Percentiles rank a stretch among this genome's conserved stretches.
phyloP scores from a whole-genome alignment of 1,284 basidiomycete species.

The Ceratobasidium sp. region DNA sequence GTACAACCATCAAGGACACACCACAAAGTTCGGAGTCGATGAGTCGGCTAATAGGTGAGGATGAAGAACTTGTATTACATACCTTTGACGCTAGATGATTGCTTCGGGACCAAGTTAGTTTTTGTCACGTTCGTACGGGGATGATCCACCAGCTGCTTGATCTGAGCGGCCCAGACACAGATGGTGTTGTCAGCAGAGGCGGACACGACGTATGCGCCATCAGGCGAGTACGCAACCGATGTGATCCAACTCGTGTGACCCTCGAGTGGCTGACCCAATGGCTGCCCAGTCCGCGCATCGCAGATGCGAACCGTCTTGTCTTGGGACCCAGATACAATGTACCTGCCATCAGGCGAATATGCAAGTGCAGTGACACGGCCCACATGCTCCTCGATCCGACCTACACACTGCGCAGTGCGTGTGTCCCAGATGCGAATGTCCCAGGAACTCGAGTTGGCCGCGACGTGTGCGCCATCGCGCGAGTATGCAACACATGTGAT shows the following conservation, averaged over 20 bases:
- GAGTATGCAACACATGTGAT: not conserved
- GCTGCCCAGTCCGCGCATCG: conserved; percentile 25
- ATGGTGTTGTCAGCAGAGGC: conserved; percentile 17
- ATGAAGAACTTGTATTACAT: too few relatives aligned
- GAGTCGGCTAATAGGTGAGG: too few relatives aligned
- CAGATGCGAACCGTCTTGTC: conserved; percentile 26
- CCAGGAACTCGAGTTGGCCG: not conserved
- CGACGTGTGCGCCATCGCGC: not conserved
- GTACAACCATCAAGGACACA: too few relatives aligned
- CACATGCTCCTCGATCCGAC: too few relatives aligned
- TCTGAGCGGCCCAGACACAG: not conserved
- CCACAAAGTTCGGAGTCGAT: too few relatives aligned
- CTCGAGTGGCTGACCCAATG: not conserved
- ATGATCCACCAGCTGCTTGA: not conserved
- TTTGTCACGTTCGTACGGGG: too few relatives aligned
- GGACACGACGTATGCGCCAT: conserved; percentile 13
- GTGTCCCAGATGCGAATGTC: too few relatives aligned
- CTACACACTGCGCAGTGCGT: too few relatives aligned
- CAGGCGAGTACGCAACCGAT: conserved; percentile 31
- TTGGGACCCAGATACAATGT: not conserved
- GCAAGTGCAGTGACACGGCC: too few relatives aligned
- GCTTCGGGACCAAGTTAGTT: too few relatives aligned
- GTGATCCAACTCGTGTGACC: conserved; percentile 14
- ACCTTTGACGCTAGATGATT: too few relatives aligned
- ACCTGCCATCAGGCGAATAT: too few relatives aligned